These are phyloP conservation scores for Conticribra weissflogii DNA, from an alignment of 108 stramenopile species.

Conservation along the genomic window DNA sequence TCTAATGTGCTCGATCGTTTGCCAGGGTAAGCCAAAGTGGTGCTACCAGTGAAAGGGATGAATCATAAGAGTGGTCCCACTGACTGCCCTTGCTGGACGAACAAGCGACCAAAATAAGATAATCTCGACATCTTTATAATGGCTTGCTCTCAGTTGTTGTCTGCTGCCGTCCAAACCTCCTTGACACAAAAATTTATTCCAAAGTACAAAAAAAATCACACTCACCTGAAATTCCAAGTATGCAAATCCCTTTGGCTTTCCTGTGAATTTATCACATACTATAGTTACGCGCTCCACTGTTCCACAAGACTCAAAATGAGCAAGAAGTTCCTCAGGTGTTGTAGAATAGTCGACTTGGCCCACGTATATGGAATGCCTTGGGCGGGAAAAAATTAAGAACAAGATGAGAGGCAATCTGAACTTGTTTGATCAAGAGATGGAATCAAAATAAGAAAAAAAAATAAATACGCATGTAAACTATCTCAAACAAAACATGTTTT, in stretches of 20 bases:
- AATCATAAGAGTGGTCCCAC: too few relatives aligned
- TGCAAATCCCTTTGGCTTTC: conserved; percentile 89
- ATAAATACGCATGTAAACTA: neutral
- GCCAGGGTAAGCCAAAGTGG: too few relatives aligned
- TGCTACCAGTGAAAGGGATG: too few relatives aligned
- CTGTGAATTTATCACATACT: conserved; percentile 96
- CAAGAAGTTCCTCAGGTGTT: conserved; percentile 93
- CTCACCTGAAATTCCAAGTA: conserved; percentile 88
- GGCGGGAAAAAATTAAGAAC: neutral
- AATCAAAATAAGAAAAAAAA: neutral
- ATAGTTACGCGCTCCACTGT: conserved; percentile 98
- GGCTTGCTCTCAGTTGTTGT: too few relatives aligned
- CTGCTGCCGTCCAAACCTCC: too few relatives aligned
- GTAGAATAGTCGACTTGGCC: conserved; percentile 97
- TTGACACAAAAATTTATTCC: neutral
- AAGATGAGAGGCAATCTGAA: neutral
- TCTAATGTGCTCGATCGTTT: too few relatives aligned
- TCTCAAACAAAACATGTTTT: neutral
- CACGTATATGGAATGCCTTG: conserved; percentile 85
- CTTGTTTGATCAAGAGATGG: neutral
- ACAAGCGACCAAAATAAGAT: too few relatives aligned
- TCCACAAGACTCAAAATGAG: conserved; percentile 95
- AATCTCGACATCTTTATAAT: too few relatives aligned
- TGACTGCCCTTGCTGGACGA: too few relatives aligned
- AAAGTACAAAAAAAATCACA: conserved; percentile 1